phyloP scores from a whole-genome alignment of 805 yeast genomes.

The Pichia pseudocactophila region DNA sequence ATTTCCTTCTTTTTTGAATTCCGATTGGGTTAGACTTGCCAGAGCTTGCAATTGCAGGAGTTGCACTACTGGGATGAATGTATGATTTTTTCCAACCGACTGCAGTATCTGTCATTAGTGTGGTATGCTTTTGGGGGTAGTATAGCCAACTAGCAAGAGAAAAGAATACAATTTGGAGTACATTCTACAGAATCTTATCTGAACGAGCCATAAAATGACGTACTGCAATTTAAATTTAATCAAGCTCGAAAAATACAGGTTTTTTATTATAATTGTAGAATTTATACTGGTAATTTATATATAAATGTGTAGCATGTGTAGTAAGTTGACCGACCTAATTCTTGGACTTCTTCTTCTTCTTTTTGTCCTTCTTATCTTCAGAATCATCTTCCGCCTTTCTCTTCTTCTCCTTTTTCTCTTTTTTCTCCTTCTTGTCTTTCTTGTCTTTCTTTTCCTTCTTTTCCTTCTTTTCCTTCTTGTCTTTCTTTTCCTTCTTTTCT shows the following conservation, averaged over 20 bases:
- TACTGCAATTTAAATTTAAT: too few species aligned
- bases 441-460: slow-evolving; percentile 44
- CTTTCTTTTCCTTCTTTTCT: slow-evolving; percentile 43
- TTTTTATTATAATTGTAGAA: too few species aligned
- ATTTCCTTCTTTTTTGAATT: slow-evolving; percentile 17
- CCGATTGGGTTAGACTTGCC: slow-evolving; percentile 3
- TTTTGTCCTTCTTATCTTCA: too few species aligned
- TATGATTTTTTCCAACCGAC: neutral
- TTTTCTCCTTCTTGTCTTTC: slow-evolving; percentile 35
- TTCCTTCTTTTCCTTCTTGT: slow-evolving; percentile 43
- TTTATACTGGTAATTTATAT: slow-evolving; percentile 16
- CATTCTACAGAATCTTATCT: too few species aligned
- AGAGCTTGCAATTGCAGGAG: neutral
- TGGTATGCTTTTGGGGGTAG: too few species aligned
- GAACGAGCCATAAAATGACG: too few species aligned
- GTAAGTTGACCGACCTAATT: slow-evolving; percentile 5
- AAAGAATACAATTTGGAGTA: too few species aligned
- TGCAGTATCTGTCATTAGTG: too few species aligned
- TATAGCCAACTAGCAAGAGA: too few species aligned
- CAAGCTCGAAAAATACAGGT: neutral
- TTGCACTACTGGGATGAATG: neutral
- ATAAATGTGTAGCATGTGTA: too few species aligned
- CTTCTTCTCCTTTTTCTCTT: slow-evolving; percentile 24
- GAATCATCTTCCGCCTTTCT: too few species aligned
- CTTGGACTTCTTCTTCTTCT: slow-evolving; percentile 17